A percentile compares a stretch with the other conserved stretches of the same genome.
Conservation (phyloP, 2,329 filamentous ascomycete genomes). For the Diplodia scrobiculata region DNA sequence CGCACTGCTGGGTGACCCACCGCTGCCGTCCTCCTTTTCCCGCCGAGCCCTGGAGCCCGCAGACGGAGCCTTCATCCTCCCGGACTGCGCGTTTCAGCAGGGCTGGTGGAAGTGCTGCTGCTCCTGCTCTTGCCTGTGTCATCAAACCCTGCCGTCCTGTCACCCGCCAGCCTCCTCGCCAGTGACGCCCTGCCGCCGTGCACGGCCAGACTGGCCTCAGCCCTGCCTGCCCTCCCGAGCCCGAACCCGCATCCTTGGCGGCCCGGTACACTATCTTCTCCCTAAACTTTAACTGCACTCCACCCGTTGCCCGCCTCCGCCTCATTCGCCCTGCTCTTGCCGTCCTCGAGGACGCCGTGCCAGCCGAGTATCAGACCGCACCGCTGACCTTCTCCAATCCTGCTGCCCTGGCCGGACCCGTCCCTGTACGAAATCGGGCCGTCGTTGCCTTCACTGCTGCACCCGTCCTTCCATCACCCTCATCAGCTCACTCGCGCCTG, state of each 20-base stretch:
- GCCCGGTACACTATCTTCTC: slow-evolving; percentile 22
- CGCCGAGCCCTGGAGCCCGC: neutral
- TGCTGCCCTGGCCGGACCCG: neutral
- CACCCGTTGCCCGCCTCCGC: slow-evolving; percentile 8
- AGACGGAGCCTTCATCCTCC: neutral
- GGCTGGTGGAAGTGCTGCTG: neutral
- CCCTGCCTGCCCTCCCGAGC: neutral
- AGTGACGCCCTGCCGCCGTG: slow-evolving; percentile 7
- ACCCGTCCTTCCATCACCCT: neutral
- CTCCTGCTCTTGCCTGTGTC: neutral
- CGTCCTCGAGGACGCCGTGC: neutral
- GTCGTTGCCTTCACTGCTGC: slow-evolving; percentile 7
- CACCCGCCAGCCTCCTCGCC: neutral
- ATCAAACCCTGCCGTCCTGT: neutral
- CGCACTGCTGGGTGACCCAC: slow-evolving; percentile 11
- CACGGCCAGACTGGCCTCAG: slow-evolving; percentile 9
- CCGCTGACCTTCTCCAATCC: neutral
- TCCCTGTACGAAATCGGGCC: slow-evolving; percentile 16
- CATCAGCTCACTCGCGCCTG: neutral
- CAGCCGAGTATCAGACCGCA: neutral
- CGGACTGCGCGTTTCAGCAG: neutral
- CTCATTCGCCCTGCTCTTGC: neutral
- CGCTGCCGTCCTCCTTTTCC: slow-evolving; percentile 3
- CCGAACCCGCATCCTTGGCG: slow-evolving; percentile 9
- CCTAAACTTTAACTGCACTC: slow-evolving; percentile 28